Evolutionary conservation across 2,329 filamentous ascomycete genomes (phyloP), one percentile per base, ranked within the genome.

Genomic region (Hypoxylon sp.): DNA sequence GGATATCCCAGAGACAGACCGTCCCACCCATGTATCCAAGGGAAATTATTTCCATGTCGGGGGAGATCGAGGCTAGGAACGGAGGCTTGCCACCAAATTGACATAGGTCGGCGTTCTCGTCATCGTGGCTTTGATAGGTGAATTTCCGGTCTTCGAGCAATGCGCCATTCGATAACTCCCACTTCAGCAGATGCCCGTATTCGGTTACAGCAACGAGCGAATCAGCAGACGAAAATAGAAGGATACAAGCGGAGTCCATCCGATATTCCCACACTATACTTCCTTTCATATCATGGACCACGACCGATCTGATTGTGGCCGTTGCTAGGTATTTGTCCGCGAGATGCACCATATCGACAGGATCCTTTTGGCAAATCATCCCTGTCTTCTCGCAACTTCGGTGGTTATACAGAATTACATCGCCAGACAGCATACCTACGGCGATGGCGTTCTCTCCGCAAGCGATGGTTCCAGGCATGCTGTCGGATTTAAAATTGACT

Each of bases 381-480:
- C 49, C 32, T 16, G 40, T 40, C 12, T 40, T 28, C 33, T 52
- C 12, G 5, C 32, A 52, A 7, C 32, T 28, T 5, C n/a, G 18
- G 26, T 46, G 40, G 5, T 36, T 36, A 9, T 55, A 45, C 26
- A 55, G 40, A 36, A 26, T 46, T 45, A 55, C 38, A 28, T 55
- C 40, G 8, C 52, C 52, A 12, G 52, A 55, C 18, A 36, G 16
- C 52, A 55, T 55, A 6, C 40, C 40, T 26, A 46, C 40, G 11
- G 40, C 52, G 6, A 45, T 46, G 7, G 12, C 4, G 11, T 36
- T 55, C 6, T 45, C 52, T 20, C 40, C 52, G n/a, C 52, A 55
- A 11, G 28, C 22, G 12, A 55, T 30, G 11, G 18, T n/a, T 8
- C 40, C 12, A 26, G 52, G 52, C 3, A 38, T 55, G n/a, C 28